Conservation (phyloP, 139 green algal species). For the Coelastrella sp. region DNA sequence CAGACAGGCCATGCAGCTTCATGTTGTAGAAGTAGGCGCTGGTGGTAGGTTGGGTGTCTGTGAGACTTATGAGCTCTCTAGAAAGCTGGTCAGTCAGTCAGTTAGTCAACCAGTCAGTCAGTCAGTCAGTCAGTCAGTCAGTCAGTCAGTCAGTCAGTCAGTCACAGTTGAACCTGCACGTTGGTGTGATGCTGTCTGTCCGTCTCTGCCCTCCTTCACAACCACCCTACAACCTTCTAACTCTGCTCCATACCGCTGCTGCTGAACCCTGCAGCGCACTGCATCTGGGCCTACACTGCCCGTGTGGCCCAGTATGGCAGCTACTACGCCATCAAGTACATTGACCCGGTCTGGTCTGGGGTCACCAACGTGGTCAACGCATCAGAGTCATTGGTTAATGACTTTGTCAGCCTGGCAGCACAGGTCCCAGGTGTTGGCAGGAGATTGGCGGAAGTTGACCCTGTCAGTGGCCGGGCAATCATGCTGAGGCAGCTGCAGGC, state of each 20-base stretch:
- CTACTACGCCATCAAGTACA: slow-evolving; percentile 38
- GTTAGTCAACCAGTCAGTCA: too few species aligned
- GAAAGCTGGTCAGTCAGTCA: neutral
- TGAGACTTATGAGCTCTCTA: too few species aligned
- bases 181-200: neutral
- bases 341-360: slow-evolving; percentile 28
- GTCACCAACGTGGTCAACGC: neutral
- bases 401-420: neutral
- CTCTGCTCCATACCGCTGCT: neutral
- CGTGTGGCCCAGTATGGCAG: slow-evolving; percentile 12
- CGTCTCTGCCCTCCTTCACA: neutral
- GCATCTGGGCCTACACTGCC: slow-evolving; percentile 18
- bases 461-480: neutral
- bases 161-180: too few species aligned
- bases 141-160: too few species aligned
- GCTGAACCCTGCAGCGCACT: slow-evolving; percentile 25
- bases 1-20: too few species aligned
- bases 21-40: neutral
- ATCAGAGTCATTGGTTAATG: neutral
- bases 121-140: too few species aligned
- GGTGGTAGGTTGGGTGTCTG: too few species aligned
- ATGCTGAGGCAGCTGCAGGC: neutral
- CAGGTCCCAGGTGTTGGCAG: neutral
- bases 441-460: neutral
- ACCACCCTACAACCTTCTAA: too few species aligned